Base-by-base conservation (phyloP, 768 basidiomycete genomes). In the Boletus rufocinnamomeus region DNA sequence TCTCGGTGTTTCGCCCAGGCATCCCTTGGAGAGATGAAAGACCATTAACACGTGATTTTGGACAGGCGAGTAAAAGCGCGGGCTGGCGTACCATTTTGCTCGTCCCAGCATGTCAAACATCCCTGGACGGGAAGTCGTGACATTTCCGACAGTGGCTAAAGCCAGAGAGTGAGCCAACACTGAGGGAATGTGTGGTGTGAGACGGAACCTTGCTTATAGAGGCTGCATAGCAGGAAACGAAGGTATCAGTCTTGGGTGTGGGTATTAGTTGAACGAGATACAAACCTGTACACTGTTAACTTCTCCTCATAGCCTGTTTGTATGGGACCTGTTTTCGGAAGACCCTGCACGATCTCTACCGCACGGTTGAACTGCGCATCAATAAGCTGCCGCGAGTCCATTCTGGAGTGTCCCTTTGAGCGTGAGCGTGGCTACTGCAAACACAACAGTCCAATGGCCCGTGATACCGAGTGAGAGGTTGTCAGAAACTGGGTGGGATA, bases 251-350 rank as follows among this genome's bases (percentile, higher is more conserved):
- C 17, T 44, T 16, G 56, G 49, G 32, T 17, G 25, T 37, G 43
- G 21, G 11, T 25, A 34, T 40, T 3, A 28, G 23, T 11, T n/a
- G 30, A 56, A 37, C 11, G 37, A 53, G 30, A 48, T 32, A 70
- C 82, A 35, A 60, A 88, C 89, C 92, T 92, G 71, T 98, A 98
- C 85, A 98, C 93, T 13, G 85, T 83, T 16, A 98, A 76, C 72
- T 98, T 98, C 71, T 96, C 94, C 64, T 97, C 95, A 70, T 98
- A 97, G 62, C 85, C 91, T 0, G 95, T 97, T 72, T 97, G 94
- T 67, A 98, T 94, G 32, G 95, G 93, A 1, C 95, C 94, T 11
- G 86, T 92, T 79, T 96, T 96, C 1, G 95, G 94, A 34, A 97
- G 77, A 57, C 90, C 77, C 71, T 98, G 95, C 5, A 97, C 88